Evolutionary conservation across 345 rosid species (phyloP).

Genomic region (Citrus glauca): DNA sequence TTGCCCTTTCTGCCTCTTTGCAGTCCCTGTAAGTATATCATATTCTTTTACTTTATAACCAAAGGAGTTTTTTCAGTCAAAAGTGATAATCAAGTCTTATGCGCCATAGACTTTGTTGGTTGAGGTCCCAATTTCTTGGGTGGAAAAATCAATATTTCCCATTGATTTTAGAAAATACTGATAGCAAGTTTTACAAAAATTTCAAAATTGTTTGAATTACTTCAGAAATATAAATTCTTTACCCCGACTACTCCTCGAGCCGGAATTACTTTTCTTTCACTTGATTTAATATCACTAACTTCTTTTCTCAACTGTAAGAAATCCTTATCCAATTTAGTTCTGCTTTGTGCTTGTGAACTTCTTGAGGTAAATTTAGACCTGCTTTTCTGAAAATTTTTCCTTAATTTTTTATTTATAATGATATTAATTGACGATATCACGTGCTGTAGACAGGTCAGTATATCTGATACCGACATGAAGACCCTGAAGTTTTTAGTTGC

Average conservation of each 20-base stretch:
- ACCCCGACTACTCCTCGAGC: not conserved
- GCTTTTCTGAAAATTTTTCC: not conserved
- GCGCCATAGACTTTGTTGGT: not conserved
- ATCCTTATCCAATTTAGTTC: not conserved
- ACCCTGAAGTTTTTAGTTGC: constrained; percentile 54
- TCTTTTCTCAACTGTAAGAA: not conserved
- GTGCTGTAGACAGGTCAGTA: constrained; percentile 51
- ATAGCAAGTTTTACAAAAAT: not conserved
- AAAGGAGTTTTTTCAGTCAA: not conserved
- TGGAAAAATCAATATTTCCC: not conserved
- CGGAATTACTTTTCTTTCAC: not conserved
- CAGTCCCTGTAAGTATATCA: constrained; percentile 57
- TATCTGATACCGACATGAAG: constrained; percentile 53
- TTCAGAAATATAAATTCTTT: not conserved
- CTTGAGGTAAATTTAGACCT: not conserved
- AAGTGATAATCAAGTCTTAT: not conserved
- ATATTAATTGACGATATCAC: constrained; percentile 17
- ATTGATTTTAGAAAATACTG: not conserved
- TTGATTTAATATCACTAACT: not conserved
- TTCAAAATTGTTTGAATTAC: not conserved
- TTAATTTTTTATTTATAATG: not conserved
- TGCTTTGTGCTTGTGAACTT: not conserved
- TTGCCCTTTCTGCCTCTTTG: constrained; percentile 66
- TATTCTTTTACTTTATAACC: not conserved
- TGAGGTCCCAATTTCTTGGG: not conserved